A percentile compares a stretch with the other conserved stretches of the same genome.
Evolutionary conservation across 179 eudicot species (phyloP).

Genomic region (Drosera spatulata): DNA sequence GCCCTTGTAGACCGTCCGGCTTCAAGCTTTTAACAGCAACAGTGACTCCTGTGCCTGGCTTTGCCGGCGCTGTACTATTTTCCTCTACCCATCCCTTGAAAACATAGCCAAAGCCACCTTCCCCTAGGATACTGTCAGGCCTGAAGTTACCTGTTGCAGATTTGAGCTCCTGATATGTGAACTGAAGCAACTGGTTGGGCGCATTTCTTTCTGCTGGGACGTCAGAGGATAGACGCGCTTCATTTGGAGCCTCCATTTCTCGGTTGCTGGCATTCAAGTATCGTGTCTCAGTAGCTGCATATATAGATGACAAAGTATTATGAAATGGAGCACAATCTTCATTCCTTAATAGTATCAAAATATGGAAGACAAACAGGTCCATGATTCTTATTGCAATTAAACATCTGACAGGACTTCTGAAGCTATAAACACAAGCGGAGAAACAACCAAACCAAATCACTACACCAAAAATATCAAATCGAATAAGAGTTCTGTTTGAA

Average conservation of each 20-base stretch:
- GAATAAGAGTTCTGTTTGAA: too few species aligned
- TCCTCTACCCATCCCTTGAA: constrained; percentile 46
- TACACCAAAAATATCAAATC: too few species aligned
- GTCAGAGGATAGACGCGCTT: constrained; percentile 41
- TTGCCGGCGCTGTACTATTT: constrained; percentile 48
- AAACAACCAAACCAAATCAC: too few species aligned
- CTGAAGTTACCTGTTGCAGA: constrained; percentile 41
- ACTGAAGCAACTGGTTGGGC: constrained; percentile 51
- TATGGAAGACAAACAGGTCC: not conserved
- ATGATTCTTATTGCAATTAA: too few species aligned
- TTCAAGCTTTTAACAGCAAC: constrained; percentile 44
- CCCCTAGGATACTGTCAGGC: constrained; percentile 43
- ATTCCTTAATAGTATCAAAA: not conserved
- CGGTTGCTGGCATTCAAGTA: constrained; percentile 87
- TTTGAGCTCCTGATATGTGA: constrained; percentile 34
- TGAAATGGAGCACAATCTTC: not conserved
- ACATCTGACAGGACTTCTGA: too few species aligned
- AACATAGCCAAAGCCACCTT: constrained; percentile 47
- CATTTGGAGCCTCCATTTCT: constrained; percentile 79
- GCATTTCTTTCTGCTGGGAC: constrained; percentile 35
- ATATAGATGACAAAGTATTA: constrained; percentile 1
- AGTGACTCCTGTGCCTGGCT: constrained; percentile 46
- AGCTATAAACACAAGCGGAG: too few species aligned
- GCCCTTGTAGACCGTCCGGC: constrained; percentile 42
- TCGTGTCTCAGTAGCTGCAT: constrained; percentile 81